Evolutionary conservation across 257 asterid genomes (phyloP).

Genomic region (Fraxinus quadrangulata): DNA sequence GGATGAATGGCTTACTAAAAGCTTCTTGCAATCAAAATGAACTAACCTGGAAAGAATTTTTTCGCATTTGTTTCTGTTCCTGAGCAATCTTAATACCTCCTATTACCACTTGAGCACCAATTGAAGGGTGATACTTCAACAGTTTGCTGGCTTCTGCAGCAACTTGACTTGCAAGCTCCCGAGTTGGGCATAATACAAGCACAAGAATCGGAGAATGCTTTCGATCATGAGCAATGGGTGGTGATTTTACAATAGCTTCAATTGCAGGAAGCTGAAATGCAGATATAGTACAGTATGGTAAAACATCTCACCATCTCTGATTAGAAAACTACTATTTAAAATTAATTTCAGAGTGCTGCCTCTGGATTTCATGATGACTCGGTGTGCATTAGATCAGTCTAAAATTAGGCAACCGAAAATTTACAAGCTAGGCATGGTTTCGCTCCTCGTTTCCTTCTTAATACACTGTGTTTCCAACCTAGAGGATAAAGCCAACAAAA

Average conservation of each 20-base stretch:
- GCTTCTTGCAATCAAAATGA: not conserved
- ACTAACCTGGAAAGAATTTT: constrained; percentile 86
- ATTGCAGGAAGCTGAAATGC: constrained; percentile 89
- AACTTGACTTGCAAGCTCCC: constrained; percentile 96
- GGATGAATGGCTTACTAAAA: not conserved
- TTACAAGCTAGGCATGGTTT: not conserved
- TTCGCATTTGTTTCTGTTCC: constrained; percentile 92
- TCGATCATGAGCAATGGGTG: constrained; percentile 52
- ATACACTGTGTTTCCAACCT: not conserved
- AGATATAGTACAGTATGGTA: constrained; percentile 22
- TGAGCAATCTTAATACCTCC: constrained; percentile 84
- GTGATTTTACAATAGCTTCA: constrained; percentile 72
- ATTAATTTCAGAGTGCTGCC: not conserved
- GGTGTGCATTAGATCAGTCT: not conserved
- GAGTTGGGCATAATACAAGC: constrained; percentile 90
- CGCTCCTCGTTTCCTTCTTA: not conserved
- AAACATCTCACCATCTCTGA: constrained; percentile 3
- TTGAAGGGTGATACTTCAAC: constrained; percentile 86
- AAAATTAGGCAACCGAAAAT: not conserved
- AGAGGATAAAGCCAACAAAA: not conserved
- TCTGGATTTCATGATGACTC: not conserved
- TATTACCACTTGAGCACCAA: constrained; percentile 95
- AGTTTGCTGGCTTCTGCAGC: constrained; percentile 82
- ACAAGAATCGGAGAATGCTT: constrained; percentile 75
- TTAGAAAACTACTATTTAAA: not conserved